Base-by-base conservation (phyloP, 2,329 filamentous ascomycete species). In the Chalaropsis thielavioides region DNA sequence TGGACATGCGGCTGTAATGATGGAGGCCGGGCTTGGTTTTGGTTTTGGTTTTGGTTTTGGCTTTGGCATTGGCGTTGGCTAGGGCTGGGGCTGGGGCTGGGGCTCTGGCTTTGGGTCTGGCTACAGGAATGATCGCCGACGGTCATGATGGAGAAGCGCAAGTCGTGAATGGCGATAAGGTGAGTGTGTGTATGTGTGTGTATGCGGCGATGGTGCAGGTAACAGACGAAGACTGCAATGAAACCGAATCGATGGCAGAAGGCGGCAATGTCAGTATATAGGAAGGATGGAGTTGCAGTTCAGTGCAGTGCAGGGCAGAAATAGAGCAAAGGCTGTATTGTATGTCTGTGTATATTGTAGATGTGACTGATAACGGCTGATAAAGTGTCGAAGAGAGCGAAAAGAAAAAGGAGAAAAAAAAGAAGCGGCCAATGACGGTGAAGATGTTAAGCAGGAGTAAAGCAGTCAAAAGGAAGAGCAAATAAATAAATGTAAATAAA, bases 1-100 rank as follows among this genome's bases (percentile, higher is more conserved):
- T 19, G 31, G 17, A 31, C 22, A n/a, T 64, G 44, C 31, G 43
- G 44, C 60, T 67, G 66, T 51, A 10, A 51, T 24, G 24, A 51
- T 22, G 10, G 46, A 51, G 46, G 19, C 19, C 38, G 62, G 38
- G 56, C 19, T 27, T 54, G 40, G 22, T 38, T 58, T 41, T 59
- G 56, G 41, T 11, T 38, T 17, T 15, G 24, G 3, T 17, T 46
- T 15, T 1, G 35, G 35, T 8, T 38, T 1, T 4, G 35, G 17
- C 46, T 51, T 19, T 51, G n/a, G n/a, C n/a, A n/a, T n/a, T 27
- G 35, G n/a, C 38, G 17, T 3, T 46, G 44, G 22, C n/a, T 49
- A 2, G n/a, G 46, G 46, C 46, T 51, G 22, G 41, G 17, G 41
- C 19, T 38, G 31, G 27, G 24, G 3, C 43, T 46, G 43, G 8